Conservation (phyloP, 2,329 filamentous ascomycete species). For the Dactylellina cionopaga region DNA sequence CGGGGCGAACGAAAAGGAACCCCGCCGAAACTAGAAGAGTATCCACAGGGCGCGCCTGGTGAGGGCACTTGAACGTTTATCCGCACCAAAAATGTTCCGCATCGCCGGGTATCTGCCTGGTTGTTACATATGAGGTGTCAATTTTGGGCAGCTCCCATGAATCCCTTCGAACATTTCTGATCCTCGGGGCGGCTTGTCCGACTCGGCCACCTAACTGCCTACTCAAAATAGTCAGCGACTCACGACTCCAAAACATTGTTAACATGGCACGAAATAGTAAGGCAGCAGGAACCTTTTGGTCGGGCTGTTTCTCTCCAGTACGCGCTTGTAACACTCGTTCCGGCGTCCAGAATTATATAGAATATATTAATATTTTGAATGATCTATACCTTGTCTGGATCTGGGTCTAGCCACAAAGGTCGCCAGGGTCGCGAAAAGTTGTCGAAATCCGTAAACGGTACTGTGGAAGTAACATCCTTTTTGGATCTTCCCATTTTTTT, state of each 20-base stretch:
- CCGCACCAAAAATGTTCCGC: slow-evolving; percentile 38
- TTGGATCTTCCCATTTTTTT: slow-evolving; percentile 29
- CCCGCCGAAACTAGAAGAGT: slow-evolving; percentile 42
- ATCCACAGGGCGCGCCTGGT: slow-evolving; percentile 51
- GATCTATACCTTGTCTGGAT: slow-evolving; percentile 41
- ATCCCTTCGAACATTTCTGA: slow-evolving; percentile 26
- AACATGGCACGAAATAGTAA: slow-evolving; percentile 28
- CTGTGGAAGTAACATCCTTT: slow-evolving; percentile 30
- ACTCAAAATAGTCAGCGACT: slow-evolving; percentile 47
- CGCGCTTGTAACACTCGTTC: slow-evolving; percentile 26
- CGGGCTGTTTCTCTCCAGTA: slow-evolving; percentile 29
- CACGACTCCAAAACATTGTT: slow-evolving; percentile 18
- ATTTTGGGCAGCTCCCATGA: slow-evolving; percentile 43
- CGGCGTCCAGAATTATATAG: slow-evolving; percentile 3
- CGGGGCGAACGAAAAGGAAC: slow-evolving; percentile 46
- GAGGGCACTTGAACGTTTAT: slow-evolving; percentile 47
- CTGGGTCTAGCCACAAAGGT: slow-evolving; percentile 40
- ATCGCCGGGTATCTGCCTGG: slow-evolving; percentile 42
- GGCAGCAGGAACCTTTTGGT: slow-evolving; percentile 40
- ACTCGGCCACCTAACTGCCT: slow-evolving; percentile 53
- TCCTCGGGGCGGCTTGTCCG: slow-evolving; percentile 52
- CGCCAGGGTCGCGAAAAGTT: slow-evolving; percentile 43
- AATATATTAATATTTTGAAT: slow-evolving; percentile 19
- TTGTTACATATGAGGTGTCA: slow-evolving; percentile 49
- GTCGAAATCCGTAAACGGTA: slow-evolving; percentile 40